Conservation (phyloP, 352 stramenopile genomes). For the Halophytophthora polymorphica region DNA sequence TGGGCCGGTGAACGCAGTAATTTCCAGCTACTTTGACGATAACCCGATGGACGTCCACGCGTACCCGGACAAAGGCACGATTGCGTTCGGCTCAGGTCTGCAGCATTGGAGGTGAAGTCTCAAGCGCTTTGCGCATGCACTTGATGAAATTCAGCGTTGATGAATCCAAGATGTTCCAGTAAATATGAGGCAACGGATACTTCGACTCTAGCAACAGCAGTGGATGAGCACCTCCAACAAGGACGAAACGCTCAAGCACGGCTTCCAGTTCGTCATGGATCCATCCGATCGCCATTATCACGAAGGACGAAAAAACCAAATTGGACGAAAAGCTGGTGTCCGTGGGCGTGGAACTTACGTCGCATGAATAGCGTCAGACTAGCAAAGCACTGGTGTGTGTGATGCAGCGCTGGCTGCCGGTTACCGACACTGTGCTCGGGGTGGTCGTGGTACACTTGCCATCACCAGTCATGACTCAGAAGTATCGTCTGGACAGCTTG, state of each 20-base stretch:
- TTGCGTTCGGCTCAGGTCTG: conserved; percentile 98
- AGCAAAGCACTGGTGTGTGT: conserved; percentile 96
- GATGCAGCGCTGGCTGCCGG: conserved; percentile 99
- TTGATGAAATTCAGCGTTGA: conserved; percentile 98
- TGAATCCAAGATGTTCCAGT: conserved; percentile 99
- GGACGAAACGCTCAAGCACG: conserved; percentile 93
- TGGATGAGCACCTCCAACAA: conserved; percentile 95
- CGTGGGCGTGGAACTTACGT: conserved; percentile 97
- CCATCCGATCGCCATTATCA: conserved; percentile 99
- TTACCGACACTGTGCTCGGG: conserved; percentile 97
- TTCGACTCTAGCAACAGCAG: conserved; percentile 94
- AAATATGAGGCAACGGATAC: conserved; percentile 99
- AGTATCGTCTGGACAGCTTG: conserved; percentile 98
- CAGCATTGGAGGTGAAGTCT: conserved; percentile 99
- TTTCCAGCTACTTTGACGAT: conserved; percentile 99
- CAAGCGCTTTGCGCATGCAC: conserved; percentile 99
- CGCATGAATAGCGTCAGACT: conserved; percentile 93
- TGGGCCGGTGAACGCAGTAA: conserved; percentile 99
- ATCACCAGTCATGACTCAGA: conserved; percentile 95
- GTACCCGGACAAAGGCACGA: conserved; percentile 97
- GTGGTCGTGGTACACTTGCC: conserved; percentile 99
- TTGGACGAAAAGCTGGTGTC: conserved; percentile 97
- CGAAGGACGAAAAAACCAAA: conserved; percentile 99
- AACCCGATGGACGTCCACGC: conserved; percentile 96
- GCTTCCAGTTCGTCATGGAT: conserved; percentile 99